phyloP scores from a whole-genome alignment of 1,284 basidiomycete species.

The Apiotrichum gracile region DNA sequence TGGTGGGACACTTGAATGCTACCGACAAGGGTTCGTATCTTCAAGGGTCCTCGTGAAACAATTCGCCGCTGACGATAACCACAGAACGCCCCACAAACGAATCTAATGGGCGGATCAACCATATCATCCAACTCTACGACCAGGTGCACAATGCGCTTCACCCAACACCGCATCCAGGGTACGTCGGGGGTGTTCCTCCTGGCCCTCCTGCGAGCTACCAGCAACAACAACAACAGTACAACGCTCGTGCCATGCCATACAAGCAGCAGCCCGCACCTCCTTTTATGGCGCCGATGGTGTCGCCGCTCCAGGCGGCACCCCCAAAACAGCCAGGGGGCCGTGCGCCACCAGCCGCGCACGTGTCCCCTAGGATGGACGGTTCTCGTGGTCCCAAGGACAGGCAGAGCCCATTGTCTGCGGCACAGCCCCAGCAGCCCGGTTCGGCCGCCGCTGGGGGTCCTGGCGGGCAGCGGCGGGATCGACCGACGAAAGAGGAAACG shows the following conservation, averaged over 20 bases:
- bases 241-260: background rate
- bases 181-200: background rate
- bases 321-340: background rate
- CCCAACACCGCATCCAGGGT: background rate
- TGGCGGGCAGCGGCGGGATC: background rate
- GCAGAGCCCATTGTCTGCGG: background rate
- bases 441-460: background rate
- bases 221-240: too few relatives aligned
- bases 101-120: constrained; percentile 3
- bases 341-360: background rate
- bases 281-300: background rate
- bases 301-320: background rate
- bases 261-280: background rate
- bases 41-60: background rate
- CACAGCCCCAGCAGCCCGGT: too few relatives aligned
- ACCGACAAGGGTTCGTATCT: constrained; percentile 31
- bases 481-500: background rate
- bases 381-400: background rate
- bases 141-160: background rate
- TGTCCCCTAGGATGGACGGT: background rate
- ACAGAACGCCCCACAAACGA: constrained; percentile 1
- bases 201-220: background rate
- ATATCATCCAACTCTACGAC: constrained; percentile 7
- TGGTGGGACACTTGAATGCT: constrained; percentile 29
- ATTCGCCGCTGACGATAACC: background rate